Base-by-base conservation (phyloP, 768 basidiomycete genomes). In the Boletus vinaceobasis region DNA sequence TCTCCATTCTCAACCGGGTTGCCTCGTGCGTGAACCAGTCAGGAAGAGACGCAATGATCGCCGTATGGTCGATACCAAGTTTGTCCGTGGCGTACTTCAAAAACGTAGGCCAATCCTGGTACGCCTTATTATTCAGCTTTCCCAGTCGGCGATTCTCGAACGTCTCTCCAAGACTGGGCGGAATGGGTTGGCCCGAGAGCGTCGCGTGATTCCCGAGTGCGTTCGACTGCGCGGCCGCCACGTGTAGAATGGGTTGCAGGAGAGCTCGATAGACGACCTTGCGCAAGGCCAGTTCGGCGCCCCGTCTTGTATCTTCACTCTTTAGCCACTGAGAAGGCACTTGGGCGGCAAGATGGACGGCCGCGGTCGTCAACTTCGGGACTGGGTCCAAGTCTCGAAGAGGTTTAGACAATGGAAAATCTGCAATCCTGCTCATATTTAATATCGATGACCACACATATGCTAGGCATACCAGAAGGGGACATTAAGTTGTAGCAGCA, bases 401-500 rank as follows among this genome's bases (percentile, higher is more conserved):
- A 23, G 56, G 36, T 27, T 60, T 61, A 21, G 79, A 82, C 33
- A 85, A 71, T 14, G 83, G 84, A 60, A 84, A 84, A 67, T 86
- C 87, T 82, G 49, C 14, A 48, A 48, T 17, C 42, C 35, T 11
- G 35, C 33, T 57, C 47, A 57, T 43, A 31, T 56, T 38, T 42
- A 43, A 44, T 29, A 38, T 26, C 26, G 39, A 38, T 32, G 44
- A 8, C 36, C 45, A 43, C 15, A 36, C 48, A 53, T 33, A 42
- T 27, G 43, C 29, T 23, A 10, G n/a, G 36, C 70, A 36, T 43
- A 67, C 86, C 85, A 62, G 74, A 66, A 11, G 77, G 70, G 31
- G 74, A 70, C 72, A 90, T 78, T 58, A 88, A 74, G 64, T 90
- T 90, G 67, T 90, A 91, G 67, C 89, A 91, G 57, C 89, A 91